A percentile compares a stretch with the other conserved stretches of the same genome.
Conservation (phyloP, 73 alveolate genomes). For the Uronychia setigera region DNA sequence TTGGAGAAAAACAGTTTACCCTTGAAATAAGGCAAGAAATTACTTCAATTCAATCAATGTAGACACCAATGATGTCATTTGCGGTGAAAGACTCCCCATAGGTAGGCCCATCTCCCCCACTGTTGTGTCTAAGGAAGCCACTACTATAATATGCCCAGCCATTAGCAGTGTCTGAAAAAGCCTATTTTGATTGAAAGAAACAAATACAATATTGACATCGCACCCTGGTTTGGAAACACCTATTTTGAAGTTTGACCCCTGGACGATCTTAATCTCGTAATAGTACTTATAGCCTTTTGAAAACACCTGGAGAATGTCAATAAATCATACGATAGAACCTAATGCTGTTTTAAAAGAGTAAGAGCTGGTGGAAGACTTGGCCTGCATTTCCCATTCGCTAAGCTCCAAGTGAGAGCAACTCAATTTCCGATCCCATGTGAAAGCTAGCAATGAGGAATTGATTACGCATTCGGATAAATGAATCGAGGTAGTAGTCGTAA, state of each 20-base stretch:
- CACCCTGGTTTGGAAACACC: constrained; percentile 21
- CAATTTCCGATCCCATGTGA: not conserved
- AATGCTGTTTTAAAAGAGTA: constrained; percentile 17
- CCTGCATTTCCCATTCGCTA: not conserved
- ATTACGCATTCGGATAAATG: not conserved
- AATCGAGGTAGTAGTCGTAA: not conserved
- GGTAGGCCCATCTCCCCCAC: constrained; percentile 42
- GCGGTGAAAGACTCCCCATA: constrained; percentile 29
- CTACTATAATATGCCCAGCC: constrained; percentile 49
- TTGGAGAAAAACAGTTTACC: constrained; percentile 42
- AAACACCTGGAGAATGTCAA: not conserved
- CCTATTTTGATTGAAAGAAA: not conserved
- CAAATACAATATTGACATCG: not conserved
- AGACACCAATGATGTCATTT: constrained; percentile 25
- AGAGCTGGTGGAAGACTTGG: not conserved
- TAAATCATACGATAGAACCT: not conserved
- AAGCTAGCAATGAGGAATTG: not conserved
- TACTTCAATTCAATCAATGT: constrained; percentile 14
- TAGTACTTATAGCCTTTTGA: constrained; percentile 14
- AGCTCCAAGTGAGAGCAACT: not conserved
- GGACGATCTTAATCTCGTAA: constrained; percentile 18
- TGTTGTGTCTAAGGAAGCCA: constrained; percentile 38
- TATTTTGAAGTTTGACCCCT: constrained; percentile 33
- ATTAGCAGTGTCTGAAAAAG: constrained; percentile 27
- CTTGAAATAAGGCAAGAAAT: not conserved